Base-by-base conservation (phyloP, 352 stramenopile genomes). In the Globisporangium acanthophoron region DNA sequence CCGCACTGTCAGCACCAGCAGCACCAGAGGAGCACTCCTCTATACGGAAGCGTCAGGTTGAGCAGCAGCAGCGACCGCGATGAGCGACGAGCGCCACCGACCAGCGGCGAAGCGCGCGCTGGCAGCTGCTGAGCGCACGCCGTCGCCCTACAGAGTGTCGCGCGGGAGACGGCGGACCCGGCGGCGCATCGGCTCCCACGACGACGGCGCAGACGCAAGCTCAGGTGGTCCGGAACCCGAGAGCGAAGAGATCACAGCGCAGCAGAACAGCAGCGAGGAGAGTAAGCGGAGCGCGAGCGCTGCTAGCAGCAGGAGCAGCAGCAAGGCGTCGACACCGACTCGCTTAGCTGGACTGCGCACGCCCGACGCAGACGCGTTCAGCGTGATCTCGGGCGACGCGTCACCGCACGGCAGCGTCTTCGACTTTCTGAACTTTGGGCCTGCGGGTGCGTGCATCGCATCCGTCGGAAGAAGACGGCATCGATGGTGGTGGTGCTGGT, bases 321-420 rank as follows among this genome's bases (percentile, higher is more conserved):
- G 48, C 39, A 70, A 29, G 16, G 33, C 33, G 21, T 61, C 48
- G 44, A 51, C 55, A 44, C 62, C 62, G 53, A 68, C 53, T 11
- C 37, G 37, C 37, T 43, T 43, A 13, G 24, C 60, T 55, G 20
- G 61, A 67, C n/a, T 41, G 31, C 35, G 69, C 72, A 53, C 57
- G 3, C 57, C 57, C 18, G 57, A 62, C 40, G 56, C 21, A 6
- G 56, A 62, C 40, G 47, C 61, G 48, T 55, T 85, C 29, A 87
- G 72, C 48, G 65, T 86, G 39, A 74, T 86, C 47, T 86, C 76
- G 9, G 73, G 65, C 41, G 73, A 87, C 45, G 66, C 60, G 44
- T 81, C 64, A 6, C 65, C 64, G 0, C 65, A 69, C 20, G 76
- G 74, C 44, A 80, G 69, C 54, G 67, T 80, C 40, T 80, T 82